Percentiles rank a stretch among this genome's conserved stretches.
Evolutionary conservation across 495 filamentous ascomycete species (phyloP).

Genomic region (Tuber brumale): DNA sequence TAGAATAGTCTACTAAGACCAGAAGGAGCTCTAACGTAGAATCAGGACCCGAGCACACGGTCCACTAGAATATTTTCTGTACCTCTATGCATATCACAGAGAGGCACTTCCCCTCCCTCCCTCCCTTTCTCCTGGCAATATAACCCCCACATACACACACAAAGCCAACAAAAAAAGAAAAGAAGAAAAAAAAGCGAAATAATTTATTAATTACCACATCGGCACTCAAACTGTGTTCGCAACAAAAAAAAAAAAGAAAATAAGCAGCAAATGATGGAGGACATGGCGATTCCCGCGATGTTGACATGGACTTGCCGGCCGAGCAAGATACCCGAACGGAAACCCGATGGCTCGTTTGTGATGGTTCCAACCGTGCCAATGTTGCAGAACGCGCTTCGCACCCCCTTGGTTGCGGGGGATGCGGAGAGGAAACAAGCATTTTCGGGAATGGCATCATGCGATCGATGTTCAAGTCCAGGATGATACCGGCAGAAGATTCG

Average conservation of each 20-base stretch:
- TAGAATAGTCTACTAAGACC: background rate
- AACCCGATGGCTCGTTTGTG: background rate
- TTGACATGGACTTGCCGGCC: background rate
- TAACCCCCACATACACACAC: background rate
- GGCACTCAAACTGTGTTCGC: background rate
- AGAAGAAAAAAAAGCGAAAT: background rate
- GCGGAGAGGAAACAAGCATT: background rate
- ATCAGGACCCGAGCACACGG: background rate
- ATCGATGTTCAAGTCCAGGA: background rate
- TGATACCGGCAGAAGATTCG: background rate
- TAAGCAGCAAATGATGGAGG: background rate
- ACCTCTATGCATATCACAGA: background rate
- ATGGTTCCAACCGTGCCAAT: background rate
- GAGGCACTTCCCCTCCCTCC: background rate
- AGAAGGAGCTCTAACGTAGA: background rate
- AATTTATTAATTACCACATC: background rate
- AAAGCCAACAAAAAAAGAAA: background rate
- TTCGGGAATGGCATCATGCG: background rate
- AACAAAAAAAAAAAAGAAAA: background rate
- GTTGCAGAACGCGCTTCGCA: background rate
- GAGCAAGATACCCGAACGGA: background rate
- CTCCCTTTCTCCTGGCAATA: background rate
- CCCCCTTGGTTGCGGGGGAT: background rate
- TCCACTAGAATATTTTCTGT: background rate
- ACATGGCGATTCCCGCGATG: background rate